phyloP scores from a whole-genome alignment of 495 filamentous ascomycete species.

The Hapsidospora chrysogenum region DNA sequence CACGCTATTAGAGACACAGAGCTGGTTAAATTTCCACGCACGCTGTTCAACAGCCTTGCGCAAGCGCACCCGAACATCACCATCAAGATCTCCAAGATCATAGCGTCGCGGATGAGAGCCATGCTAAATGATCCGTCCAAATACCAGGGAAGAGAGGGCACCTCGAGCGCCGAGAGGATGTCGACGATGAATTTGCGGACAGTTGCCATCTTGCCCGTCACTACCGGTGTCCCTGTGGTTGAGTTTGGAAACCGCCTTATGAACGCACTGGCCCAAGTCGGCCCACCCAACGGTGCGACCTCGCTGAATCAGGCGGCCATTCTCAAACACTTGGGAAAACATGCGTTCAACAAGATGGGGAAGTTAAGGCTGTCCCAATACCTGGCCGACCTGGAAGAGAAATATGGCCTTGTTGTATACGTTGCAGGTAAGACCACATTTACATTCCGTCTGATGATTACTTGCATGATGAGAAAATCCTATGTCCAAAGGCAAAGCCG shows the following conservation, averaged over 20 bases:
- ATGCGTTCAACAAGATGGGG: slow-evolving; percentile 94
- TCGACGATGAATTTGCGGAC: slow-evolving; percentile 88
- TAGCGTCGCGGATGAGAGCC: slow-evolving; percentile 84
- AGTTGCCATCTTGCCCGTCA: slow-evolving; percentile 80
- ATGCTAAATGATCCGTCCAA: slow-evolving; percentile 60
- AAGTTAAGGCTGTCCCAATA: slow-evolving; percentile 94
- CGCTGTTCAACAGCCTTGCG: slow-evolving; percentile 91
- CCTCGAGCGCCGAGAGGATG: slow-evolving; percentile 33
- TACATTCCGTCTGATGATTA: background rate
- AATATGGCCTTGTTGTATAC: slow-evolving; percentile 89
- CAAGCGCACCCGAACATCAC: slow-evolving; percentile 96
- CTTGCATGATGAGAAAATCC: slow-evolving; percentile 25
- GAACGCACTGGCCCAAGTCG: slow-evolving; percentile 75
- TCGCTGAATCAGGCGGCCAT: slow-evolving; percentile 89
- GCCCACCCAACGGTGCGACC: slow-evolving; percentile 73
- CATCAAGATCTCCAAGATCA: slow-evolving; percentile 97
- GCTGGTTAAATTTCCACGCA: slow-evolving; percentile 87
- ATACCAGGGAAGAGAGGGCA: slow-evolving; percentile 23
- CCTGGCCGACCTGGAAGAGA: slow-evolving; percentile 90
- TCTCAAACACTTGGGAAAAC: slow-evolving; percentile 80
- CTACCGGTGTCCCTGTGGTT: slow-evolving; percentile 79
- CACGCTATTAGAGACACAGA: slow-evolving; percentile 96
- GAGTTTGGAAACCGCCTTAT: slow-evolving; percentile 88
- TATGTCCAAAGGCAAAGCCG: slow-evolving; percentile 18
- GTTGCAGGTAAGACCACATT: slow-evolving; percentile 50